A percentile compares a stretch with the other conserved stretches of the same genome.
Evolutionary conservation across 495 filamentous ascomycete genomes (phyloP).

Genomic region (Lophiostoma macrostomum): DNA sequence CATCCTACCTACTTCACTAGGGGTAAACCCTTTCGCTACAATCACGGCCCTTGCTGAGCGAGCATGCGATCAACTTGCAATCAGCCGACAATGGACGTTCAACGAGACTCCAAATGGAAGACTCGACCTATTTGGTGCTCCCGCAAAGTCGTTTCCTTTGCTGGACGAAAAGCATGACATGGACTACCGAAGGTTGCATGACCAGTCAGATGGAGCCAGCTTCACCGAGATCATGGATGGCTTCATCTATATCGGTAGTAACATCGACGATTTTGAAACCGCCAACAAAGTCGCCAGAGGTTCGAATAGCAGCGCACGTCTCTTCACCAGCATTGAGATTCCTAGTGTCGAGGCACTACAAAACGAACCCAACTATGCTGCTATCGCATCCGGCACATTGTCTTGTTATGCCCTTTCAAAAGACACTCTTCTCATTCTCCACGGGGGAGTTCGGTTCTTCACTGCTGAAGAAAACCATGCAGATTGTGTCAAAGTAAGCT

Average conservation of each 20-base stretch:
- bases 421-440: slow-evolving; percentile 59
- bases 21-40: slow-evolving; percentile 66
- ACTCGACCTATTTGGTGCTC: slow-evolving; percentile 39
- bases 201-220: slow-evolving; percentile 50
- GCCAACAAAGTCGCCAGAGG: slow-evolving; percentile 53
- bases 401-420: slow-evolving; percentile 52
- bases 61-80: slow-evolving; percentile 51
- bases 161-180: slow-evolving; percentile 2
- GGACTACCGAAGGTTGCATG: no score
- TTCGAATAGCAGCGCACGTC: slow-evolving; percentile 53
- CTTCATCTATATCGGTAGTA: slow-evolving; percentile 52
- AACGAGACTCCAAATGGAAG: slow-evolving; percentile 52
- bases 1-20: slow-evolving; percentile 60
- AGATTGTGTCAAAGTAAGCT: slow-evolving; percentile 57
- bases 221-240: slow-evolving; percentile 66
- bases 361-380: slow-evolving; percentile 49
- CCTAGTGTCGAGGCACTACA: slow-evolving; percentile 42
- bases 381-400: slow-evolving; percentile 62
- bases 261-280: slow-evolving; percentile 53
- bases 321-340: slow-evolving; percentile 59
- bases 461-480: slow-evolving; percentile 51
- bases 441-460: slow-evolving; percentile 59
- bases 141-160: slow-evolving; percentile 21
- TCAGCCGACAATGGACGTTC: slow-evolving; percentile 45
- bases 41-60: slow-evolving; percentile 67